Evolutionary conservation across 257 asterid genomes (phyloP), one percentile per base, ranked within the genome.

Genomic region (Solanum etuberosum): DNA sequence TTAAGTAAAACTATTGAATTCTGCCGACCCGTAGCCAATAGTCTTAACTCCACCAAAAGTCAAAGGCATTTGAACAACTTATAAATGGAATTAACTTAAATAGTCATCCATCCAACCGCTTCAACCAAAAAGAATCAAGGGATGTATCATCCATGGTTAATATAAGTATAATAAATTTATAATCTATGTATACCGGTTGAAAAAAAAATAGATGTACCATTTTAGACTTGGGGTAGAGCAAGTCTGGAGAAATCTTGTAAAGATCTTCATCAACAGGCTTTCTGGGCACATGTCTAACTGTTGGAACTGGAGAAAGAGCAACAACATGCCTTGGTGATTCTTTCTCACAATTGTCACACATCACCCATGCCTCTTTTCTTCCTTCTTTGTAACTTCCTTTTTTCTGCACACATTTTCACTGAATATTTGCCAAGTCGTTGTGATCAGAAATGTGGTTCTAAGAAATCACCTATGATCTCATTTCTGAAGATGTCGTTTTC

Each of bases 191-290:
- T n/a, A n/a, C n/a, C n/a, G n/a, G n/a, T n/a, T n/a, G n/a, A n/a
- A 5, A 65, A 59, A 65, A 29, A 25, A 11, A 10, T 46, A 4
- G 46, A 20, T 31, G 1, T 84, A 93, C 98, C 94, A 90, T 91
- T 91, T 88, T 91, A 88, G 88, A 23, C 42, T 83, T 90, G 43
- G 96, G 86, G 32, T 86, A 93, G 88, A 94, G 94, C 83, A 94
- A 92, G 10, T 91, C 93, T 0, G 98, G 98, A 1, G 98, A 94
- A 85, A 96, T 94, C 92, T 91, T 92, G 95, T 94, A 96, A 46
- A 96, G 89, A 88, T 96, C 98, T 87, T 96, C 98, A 63, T 96
- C 98, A 31, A 94, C 92, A 7, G 98, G 94, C 86, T 96, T 76
- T 77, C 18, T 96, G 20, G 95, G 89, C 9, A 89, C 88, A 1